phyloP scores from a whole-genome alignment of 192 early-diverging fungal species.

The Tieghemiomyces parasiticus region DNA sequence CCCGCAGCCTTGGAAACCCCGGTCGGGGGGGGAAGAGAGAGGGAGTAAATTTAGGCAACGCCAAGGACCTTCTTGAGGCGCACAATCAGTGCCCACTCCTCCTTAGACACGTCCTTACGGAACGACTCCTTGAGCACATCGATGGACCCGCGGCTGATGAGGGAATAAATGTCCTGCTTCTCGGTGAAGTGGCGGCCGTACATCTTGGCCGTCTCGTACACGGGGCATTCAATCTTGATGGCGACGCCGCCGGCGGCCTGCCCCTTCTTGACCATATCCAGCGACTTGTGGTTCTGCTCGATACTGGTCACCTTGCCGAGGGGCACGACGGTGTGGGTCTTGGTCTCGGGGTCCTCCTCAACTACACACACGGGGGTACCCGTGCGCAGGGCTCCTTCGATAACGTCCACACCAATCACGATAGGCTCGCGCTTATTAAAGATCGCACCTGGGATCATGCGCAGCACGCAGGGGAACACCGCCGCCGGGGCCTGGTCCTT shows the following conservation, averaged over 20 bases:
- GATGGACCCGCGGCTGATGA: constrained; percentile 80
- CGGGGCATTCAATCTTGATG: constrained; percentile 77
- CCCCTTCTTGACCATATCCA: constrained; percentile 70
- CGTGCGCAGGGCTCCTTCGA: constrained; percentile 72
- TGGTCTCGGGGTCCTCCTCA: constrained; percentile 53
- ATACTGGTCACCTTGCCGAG: constrained; percentile 87
- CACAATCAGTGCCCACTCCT: constrained; percentile 70
- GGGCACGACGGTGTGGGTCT: constrained; percentile 46
- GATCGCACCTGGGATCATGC: constrained; percentile 76
- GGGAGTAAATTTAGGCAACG: constrained; percentile 18
- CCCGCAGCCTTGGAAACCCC: no score
- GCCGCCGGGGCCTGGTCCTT: constrained; percentile 77
- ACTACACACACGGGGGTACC: constrained; percentile 91
- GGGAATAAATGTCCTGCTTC: constrained; percentile 56
- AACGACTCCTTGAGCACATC: constrained; percentile 91
- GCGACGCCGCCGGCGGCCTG: constrained; percentile 72
- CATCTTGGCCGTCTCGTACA: constrained; percentile 73
- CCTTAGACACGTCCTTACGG: constrained; percentile 78
- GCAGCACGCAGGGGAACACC: constrained; percentile 90
- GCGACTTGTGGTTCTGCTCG: constrained; percentile 78
- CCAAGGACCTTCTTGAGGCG: constrained; percentile 58
- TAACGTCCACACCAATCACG: constrained; percentile 88
- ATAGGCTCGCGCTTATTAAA: constrained; percentile 94
- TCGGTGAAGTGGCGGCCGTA: constrained; percentile 89
- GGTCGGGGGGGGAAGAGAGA: no score